phyloP scores from a whole-genome alignment of 202 grass and related monocot species.

The Cymbopogon flexuosus region DNA sequence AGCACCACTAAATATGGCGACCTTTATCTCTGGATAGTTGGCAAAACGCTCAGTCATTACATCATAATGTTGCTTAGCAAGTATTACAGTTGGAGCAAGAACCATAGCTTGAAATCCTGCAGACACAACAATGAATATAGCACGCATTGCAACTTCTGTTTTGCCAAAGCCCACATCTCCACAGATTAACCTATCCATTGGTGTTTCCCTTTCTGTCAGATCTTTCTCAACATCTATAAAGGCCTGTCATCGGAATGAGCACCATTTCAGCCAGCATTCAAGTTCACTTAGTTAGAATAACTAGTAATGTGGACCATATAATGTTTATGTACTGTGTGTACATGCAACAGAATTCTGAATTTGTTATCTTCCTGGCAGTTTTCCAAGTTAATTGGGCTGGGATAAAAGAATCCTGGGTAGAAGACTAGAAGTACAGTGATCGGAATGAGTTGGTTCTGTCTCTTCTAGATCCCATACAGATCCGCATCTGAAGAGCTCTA shows the following conservation, averaged over 20 bases:
- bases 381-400: not conserved
- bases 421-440: not conserved
- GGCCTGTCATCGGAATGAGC: slow-evolving; percentile 54
- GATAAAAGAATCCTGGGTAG: not conserved
- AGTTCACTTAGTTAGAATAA: not conserved
- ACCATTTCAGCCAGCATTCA: slow-evolving; percentile 17
- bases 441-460: not conserved
- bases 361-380: not conserved
- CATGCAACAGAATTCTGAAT: not conserved
- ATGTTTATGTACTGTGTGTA: not conserved
- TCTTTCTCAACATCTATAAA: slow-evolving; percentile 97
- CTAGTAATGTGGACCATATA: not conserved
- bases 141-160: slow-evolving; percentile 90
- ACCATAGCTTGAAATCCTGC: slow-evolving; percentile 89
- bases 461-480: not conserved
- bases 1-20: slow-evolving; percentile 71
- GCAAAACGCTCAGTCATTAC: slow-evolving; percentile 86
- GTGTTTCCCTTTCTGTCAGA: slow-evolving; percentile 87
- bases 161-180: slow-evolving; percentile 99
- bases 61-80: slow-evolving; percentile 88
- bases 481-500: not conserved
- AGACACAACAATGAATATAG: slow-evolving; percentile 82
- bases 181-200: slow-evolving; percentile 96
- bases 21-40: slow-evolving; percentile 65
- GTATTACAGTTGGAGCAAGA: slow-evolving; percentile 83